These are phyloP conservation scores for Dendrobium huoshanense DNA, from an alignment of 106 monocot species.

Conservation along the genomic window DNA sequence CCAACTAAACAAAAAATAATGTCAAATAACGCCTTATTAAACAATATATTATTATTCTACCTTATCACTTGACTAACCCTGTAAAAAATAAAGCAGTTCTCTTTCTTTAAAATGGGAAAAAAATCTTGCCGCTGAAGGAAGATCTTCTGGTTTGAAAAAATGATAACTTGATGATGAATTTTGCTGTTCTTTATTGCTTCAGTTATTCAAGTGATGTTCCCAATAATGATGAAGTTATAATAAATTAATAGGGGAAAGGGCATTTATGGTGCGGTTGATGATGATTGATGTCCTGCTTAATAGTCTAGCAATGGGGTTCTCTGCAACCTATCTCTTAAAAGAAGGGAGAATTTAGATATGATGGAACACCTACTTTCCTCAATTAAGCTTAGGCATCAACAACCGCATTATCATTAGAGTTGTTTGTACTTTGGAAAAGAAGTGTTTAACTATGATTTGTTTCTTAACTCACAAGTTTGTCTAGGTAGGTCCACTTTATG, in stretches of 20 bases:
- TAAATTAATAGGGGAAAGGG: background rate
- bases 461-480: background rate
- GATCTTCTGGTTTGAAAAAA: background rate
- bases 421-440: background rate
- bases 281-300: background rate
- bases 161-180: background rate
- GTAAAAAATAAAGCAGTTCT: background rate
- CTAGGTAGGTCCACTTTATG: too few species aligned
- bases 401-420: background rate
- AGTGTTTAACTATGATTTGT: background rate
- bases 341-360: background rate
- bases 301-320: background rate
- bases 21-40: too few species aligned
- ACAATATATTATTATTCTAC: too few species aligned
- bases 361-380: background rate
- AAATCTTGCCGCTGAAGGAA: conserved; percentile 2
- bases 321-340: background rate
- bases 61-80: background rate
- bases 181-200: background rate
- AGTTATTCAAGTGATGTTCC: background rate
- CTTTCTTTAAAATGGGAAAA: background rate
- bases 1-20: too few species aligned
- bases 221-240: background rate
- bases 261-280: background rate
- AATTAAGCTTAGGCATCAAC: background rate